Conservation (phyloP, 2,329 filamentous ascomycete species). For the Plectosphaerella plurivora region DNA sequence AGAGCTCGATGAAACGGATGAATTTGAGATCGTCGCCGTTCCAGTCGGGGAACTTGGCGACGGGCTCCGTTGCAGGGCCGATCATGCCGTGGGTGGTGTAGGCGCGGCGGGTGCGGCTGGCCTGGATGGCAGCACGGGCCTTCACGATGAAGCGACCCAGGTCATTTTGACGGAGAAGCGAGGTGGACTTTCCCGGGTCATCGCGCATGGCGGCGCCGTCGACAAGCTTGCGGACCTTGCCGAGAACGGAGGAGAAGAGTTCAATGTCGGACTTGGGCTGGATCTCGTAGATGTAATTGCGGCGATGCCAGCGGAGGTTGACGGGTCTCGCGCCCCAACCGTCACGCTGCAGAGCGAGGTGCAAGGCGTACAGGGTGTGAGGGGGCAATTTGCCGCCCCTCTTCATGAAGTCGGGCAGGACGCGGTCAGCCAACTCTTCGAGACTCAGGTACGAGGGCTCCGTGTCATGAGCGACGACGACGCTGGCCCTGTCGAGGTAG, state of each 20-base stretch:
- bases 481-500: constrained; percentile 41
- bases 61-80: constrained; percentile 23
- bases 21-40: constrained; percentile 47
- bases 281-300: constrained; percentile 36
- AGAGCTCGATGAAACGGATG: constrained; percentile 66
- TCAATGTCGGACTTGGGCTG: constrained; percentile 35
- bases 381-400: constrained; percentile 33
- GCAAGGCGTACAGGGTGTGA: constrained; percentile 62
- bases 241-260: constrained; percentile 44
- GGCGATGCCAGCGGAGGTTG: constrained; percentile 25
- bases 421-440: constrained; percentile 41
- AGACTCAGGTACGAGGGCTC: constrained; percentile 43
- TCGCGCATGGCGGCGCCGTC: constrained; percentile 25
- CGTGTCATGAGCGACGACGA: constrained; percentile 29
- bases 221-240: constrained; percentile 49
- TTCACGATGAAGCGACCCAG: constrained; percentile 43
- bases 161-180: constrained; percentile 18
- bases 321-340: constrained; percentile 57
- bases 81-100: constrained; percentile 49
- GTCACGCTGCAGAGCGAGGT: constrained; percentile 56
- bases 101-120: constrained; percentile 42
- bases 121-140: constrained; percentile 45
- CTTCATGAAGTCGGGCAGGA: constrained; percentile 33
- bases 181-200: constrained; percentile 3
- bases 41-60: constrained; percentile 29